These are phyloP conservation scores for Blastomyces gilchristii DNA, from an alignment of 2,329 filamentous ascomycete species.

Conservation along the genomic window DNA sequence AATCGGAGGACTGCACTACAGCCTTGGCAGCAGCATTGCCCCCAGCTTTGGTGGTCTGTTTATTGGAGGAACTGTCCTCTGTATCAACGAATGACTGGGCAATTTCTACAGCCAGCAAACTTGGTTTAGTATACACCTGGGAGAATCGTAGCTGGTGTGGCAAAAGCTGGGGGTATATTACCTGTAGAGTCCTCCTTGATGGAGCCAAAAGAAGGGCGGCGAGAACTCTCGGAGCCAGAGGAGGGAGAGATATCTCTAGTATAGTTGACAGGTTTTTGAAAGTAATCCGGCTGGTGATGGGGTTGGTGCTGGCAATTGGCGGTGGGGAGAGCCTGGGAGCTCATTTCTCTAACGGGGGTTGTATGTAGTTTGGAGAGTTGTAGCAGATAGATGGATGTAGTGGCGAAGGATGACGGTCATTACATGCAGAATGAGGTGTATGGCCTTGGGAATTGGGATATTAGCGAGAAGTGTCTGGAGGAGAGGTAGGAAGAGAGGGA, in stretches of 20 bases:
- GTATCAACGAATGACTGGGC: constrained; percentile 37
- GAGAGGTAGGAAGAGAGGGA: constrained; percentile 7
- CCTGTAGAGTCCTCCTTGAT: constrained; percentile 37
- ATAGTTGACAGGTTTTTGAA: constrained; percentile 7
- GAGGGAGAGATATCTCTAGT: constrained; percentile 28
- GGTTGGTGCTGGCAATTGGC: background rate
- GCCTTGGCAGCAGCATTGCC: constrained; percentile 21
- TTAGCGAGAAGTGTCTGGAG: background rate
- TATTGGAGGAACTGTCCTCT: constrained; percentile 23
- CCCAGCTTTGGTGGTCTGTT: constrained; percentile 19
- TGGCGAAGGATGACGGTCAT: constrained; percentile 20
- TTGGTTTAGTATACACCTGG: background rate
- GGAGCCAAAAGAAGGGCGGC: constrained; percentile 34
- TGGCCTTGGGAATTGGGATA: constrained; percentile 9
- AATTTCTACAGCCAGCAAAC: constrained; percentile 23
- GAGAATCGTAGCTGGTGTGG: background rate
- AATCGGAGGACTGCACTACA: constrained; percentile 19
- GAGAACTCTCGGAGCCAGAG: constrained; percentile 30
- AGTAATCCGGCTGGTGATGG: background rate
- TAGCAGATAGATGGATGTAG: constrained; percentile 18
- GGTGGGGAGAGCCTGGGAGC: constrained; percentile 1
- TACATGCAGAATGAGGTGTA: constrained; percentile 14
- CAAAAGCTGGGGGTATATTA: constrained; percentile 16
- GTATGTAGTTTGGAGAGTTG: constrained; percentile 6
- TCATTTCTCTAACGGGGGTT: background rate